phyloP scores from a whole-genome alignment of 805 yeast species.

The Saturnispora galanensis region DNA sequence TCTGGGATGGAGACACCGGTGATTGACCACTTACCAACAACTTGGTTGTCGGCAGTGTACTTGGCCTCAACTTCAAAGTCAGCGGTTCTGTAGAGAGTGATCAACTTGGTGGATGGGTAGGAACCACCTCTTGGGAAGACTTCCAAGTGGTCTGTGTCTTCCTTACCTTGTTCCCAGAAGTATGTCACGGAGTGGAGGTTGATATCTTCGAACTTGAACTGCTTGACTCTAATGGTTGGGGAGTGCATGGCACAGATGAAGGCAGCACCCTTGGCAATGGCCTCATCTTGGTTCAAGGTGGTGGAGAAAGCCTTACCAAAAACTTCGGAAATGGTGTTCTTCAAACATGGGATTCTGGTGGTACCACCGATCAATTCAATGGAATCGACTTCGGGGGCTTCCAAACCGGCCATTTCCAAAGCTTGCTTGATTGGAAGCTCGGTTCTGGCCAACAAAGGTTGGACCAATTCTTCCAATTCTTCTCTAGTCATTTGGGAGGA shows the following conservation, averaged over 20 bases:
- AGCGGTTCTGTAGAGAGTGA: conserved; percentile 84
- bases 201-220: conserved; percentile 94
- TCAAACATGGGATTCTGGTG: conserved; percentile 92
- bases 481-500: conserved; percentile 82
- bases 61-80: conserved; percentile 82
- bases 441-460: conserved; percentile 72
- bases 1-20: conserved; percentile 74
- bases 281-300: conserved; percentile 98
- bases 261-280: conserved; percentile 98
- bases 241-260: conserved; percentile 98
- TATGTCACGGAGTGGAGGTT: conserved; percentile 89
- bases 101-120: conserved; percentile 92
- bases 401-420: conserved; percentile 65
- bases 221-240: conserved; percentile 97
- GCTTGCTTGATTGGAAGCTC: conserved; percentile 74
- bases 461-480: conserved; percentile 81
- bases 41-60: conserved; percentile 64
- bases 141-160: conserved; percentile 85
- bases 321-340: conserved; percentile 67
- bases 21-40: conserved; percentile 77
- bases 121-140: conserved; percentile 92
- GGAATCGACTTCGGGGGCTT: conserved; percentile 68
- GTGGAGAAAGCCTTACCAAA: conserved; percentile 82
- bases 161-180: conserved; percentile 90
- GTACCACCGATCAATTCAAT: conserved; percentile 97